Evolutionary conservation across 495 filamentous ascomycete species (phyloP).

Genomic region (Halenospora varia): DNA sequence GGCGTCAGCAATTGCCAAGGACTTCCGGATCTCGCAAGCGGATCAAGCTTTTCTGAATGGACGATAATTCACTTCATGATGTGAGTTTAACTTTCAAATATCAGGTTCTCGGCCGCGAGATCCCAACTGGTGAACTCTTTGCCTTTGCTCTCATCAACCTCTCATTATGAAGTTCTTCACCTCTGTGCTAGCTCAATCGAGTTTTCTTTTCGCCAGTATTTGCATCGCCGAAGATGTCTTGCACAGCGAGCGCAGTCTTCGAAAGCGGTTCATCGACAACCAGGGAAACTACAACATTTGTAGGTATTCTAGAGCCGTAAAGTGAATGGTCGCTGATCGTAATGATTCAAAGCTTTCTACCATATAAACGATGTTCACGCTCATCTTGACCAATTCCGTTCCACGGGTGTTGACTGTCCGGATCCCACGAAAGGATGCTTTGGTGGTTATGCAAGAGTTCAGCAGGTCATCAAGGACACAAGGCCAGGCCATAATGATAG

Average conservation of each 20-base stretch:
- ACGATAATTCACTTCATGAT: too few relatives aligned
- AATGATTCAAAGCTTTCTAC: constrained; percentile 40
- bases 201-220: neutral
- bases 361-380: constrained; percentile 61
- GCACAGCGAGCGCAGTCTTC: constrained; percentile 35
- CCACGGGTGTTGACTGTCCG: constrained; percentile 51
- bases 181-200: neutral
- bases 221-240: constrained; percentile 31
- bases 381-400: constrained; percentile 52
- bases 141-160: too few relatives aligned
- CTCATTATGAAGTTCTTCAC: neutral
- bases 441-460: constrained; percentile 55
- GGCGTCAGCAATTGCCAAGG: too few relatives aligned
- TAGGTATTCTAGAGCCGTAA: neutral
- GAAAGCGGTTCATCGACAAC: constrained; percentile 47
- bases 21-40: too few relatives aligned
- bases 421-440: constrained; percentile 46
- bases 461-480: constrained; percentile 44
- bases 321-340: neutral
- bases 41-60: too few relatives aligned
- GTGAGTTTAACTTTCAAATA: too few relatives aligned
- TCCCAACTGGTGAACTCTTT: too few relatives aligned
- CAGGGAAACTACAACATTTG: constrained; percentile 52
- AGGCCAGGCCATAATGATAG: constrained; percentile 48
- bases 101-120: too few relatives aligned